Base-by-base conservation (phyloP, 768 basidiomycete species). In the Trichaptum fuscoviolaceum region DNA sequence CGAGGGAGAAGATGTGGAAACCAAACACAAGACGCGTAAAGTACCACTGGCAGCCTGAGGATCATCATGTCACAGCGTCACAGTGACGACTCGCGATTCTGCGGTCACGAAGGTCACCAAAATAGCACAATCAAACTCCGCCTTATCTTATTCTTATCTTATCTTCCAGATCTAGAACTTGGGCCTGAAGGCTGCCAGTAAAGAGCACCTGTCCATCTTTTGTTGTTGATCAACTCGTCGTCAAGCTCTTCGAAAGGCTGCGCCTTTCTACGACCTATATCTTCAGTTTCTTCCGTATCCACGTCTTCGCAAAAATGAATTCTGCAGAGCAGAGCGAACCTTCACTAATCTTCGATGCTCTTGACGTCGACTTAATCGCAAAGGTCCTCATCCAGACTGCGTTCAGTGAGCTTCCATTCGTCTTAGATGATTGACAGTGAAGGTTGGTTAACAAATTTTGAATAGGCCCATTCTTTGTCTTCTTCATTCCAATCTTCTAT, bases 391-490 rank as follows among this genome's bases (percentile, higher is more conserved):
- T 82, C 60, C 84, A 91, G 73, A 96, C 95, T 0, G 80, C 81
- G 27, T 92, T 96, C 81, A 93, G 93, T 91, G 67, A 75, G 89
- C 76, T 30, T 8, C 30, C 30, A 30, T 30, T 3, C 30, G 30
- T 30, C 2, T 8, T 8, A 52, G n/a, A 36, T 57, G n/a, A 36
- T 57, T 60, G 36, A 30, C 34, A 58, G 24, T 18, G 59, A 58
- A 57, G 66, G 35, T 6, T 25, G 15, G 26, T 34, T 68, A 18
- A 61, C 20, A 7, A n/a, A 64, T 64, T n/a, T 35, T 65, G 35
- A 8, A 30, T 71, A 93, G 92, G 91, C 69, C 93, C 95, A 20
- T 91, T 93, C 81, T 96, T 96, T 78, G 80, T 90, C 10, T 84
- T 83, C 76, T 88, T 95, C 68, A 79, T 96, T 67, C 92, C 93